Evolutionary conservation across 2,329 filamentous ascomycete species (phyloP).

Genomic region (Botryotinia globosa): DNA sequence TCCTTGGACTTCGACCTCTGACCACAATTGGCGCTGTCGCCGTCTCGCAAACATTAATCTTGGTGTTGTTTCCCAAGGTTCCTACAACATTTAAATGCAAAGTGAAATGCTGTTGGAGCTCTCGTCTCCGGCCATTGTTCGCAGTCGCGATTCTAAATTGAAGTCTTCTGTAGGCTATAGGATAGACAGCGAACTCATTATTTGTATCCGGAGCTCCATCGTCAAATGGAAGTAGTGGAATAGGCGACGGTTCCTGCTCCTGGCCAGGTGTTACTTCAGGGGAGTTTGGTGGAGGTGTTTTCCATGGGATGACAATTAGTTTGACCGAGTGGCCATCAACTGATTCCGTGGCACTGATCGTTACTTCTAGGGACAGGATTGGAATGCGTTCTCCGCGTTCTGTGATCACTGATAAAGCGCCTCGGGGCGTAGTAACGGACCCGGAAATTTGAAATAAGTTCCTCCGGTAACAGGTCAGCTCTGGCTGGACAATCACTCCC

Average conservation of each 20-base stretch:
- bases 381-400: conserved; percentile 82
- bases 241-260: conserved; percentile 83
- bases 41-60: conserved; percentile 77
- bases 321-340: conserved; percentile 90
- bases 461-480: conserved; percentile 91
- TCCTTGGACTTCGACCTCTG: conserved; percentile 85
- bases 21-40: conserved; percentile 91
- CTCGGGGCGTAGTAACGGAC: conserved; percentile 75
- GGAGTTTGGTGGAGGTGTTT: conserved; percentile 81
- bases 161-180: conserved; percentile 88
- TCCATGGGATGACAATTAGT: conserved; percentile 96
- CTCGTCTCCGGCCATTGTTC: conserved; percentile 91
- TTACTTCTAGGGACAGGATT: conserved; percentile 78
- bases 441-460: conserved; percentile 97
- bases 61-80: conserved; percentile 78
- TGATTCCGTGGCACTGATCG: conserved; percentile 89
- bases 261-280: conserved; percentile 60
- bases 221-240: conserved; percentile 68
- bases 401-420: conserved; percentile 74
- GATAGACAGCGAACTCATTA: conserved; percentile 81
- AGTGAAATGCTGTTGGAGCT: conserved; percentile 94
- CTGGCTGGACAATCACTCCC: conserved; percentile 58
- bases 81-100: conserved; percentile 83
- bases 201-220: conserved; percentile 41
- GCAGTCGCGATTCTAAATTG: conserved; percentile 94